Evolutionary conservation across 768 basidiomycete genomes (phyloP).

Genomic region (Fomitopsis serialis): DNA sequence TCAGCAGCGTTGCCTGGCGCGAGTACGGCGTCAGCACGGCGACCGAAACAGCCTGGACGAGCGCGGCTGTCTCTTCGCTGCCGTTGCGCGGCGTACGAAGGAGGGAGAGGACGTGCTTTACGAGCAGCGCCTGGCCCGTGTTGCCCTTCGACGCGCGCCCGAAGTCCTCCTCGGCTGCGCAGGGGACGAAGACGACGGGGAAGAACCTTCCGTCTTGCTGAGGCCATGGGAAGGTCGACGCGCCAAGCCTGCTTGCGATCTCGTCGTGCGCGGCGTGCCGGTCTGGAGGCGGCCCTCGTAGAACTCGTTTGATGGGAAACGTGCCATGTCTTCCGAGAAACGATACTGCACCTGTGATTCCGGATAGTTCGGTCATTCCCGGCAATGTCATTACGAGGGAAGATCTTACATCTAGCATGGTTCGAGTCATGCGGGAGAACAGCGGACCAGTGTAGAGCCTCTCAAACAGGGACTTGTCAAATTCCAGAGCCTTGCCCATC

Average conservation of each 20-base stretch:
- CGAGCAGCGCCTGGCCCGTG: constrained; percentile 48
- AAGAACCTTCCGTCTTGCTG: constrained; percentile 24
- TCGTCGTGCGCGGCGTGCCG: constrained; percentile 27
- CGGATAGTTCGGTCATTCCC: no score
- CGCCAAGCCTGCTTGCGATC: constrained; percentile 25
- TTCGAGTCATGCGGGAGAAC: constrained; percentile 37
- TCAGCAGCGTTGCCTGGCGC: constrained; percentile 47
- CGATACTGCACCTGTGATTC: constrained; percentile 60
- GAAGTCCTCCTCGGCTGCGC: constrained; percentile 50
- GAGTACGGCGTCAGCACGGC: constrained; percentile 58
- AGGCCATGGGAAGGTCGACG: constrained; percentile 57
- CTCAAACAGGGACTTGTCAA: constrained; percentile 59
- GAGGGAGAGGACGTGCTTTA: constrained; percentile 40
- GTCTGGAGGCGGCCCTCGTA: constrained; percentile 51
- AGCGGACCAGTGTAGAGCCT: constrained; percentile 42
- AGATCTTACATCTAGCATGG: constrained; percentile 51
- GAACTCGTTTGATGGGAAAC: constrained; percentile 59
- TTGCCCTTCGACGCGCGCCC: constrained; percentile 61
- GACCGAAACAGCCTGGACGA: constrained; percentile 19
- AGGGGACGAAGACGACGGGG: constrained; percentile 56
- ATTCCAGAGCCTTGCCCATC: constrained; percentile 51
- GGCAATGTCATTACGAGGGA: background rate
- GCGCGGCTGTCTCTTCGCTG: background rate
- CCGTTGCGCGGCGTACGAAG: constrained; percentile 21
- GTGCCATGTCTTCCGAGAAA: constrained; percentile 51